Evolutionary conservation across 805 yeast species (phyloP).

Genomic region (Wickerhamomyces sydowiorum): DNA sequence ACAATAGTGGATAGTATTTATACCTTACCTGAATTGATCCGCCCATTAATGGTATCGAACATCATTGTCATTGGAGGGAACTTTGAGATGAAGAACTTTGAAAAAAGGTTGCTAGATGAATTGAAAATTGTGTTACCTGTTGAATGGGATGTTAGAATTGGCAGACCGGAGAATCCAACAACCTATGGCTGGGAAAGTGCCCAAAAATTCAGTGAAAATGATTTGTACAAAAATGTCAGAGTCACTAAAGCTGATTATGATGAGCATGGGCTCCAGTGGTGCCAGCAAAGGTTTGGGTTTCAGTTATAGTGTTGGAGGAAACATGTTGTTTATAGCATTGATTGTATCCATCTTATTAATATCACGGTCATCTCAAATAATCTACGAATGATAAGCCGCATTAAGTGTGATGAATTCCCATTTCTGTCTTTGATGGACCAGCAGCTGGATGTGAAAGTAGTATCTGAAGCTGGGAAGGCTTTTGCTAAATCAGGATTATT

Average conservation of each 20-base stretch:
- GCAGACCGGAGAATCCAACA: constrained; percentile 29
- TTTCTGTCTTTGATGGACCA: no score
- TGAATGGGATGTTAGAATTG: constrained; percentile 59
- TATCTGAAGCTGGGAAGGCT: no score
- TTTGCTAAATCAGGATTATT: no score
- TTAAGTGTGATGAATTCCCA: no score
- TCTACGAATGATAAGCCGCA: no score
- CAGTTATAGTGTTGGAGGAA: no score
- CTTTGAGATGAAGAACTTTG: constrained; percentile 62
- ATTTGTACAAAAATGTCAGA: constrained; percentile 39
- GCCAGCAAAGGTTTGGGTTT: constrained; percentile 36
- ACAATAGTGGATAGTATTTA: constrained; percentile 63
- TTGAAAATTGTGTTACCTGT: constrained; percentile 64
- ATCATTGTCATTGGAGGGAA: constrained; percentile 82
- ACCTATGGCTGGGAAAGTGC: constrained; percentile 60
- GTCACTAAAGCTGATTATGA: constrained; percentile 76
- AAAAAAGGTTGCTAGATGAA: constrained; percentile 53
- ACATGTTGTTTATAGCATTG: no score
- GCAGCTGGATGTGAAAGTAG: no score
- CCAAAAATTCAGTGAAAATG: constrained; percentile 25
- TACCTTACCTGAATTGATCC: constrained; percentile 63
- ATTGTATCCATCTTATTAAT: no score
- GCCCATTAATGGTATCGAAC: constrained; percentile 76
- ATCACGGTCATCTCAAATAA: no score
- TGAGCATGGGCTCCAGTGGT: constrained; percentile 67